Evolutionary conservation across 805 yeast genomes (phyloP).

Genomic region (Yamadazyma laniorum): DNA sequence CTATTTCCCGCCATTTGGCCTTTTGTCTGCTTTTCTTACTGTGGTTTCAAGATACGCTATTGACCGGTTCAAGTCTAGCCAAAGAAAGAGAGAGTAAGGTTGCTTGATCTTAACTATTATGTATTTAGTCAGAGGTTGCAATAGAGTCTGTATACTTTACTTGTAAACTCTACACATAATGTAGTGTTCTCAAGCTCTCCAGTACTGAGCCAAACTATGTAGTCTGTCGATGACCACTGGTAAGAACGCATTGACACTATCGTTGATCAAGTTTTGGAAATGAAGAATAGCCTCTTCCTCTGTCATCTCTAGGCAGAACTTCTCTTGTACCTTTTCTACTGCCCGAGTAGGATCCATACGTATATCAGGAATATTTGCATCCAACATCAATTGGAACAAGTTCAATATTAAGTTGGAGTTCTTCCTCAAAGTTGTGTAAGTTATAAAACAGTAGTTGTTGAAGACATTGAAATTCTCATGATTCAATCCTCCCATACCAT

Average conservation of each 20-base stretch:
- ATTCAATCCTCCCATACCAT: slow-evolving; percentile 94
- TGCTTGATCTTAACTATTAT: not conserved
- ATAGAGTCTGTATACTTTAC: too few species aligned
- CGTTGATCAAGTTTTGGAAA: slow-evolving; percentile 91
- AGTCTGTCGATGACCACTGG: slow-evolving; percentile 95
- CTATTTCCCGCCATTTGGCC: slow-evolving; percentile 27
- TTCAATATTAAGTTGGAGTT: slow-evolving; percentile 88
- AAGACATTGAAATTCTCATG: slow-evolving; percentile 84
- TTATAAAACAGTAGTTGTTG: slow-evolving; percentile 90
- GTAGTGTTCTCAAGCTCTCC: slow-evolving; percentile 66
- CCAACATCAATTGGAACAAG: slow-evolving; percentile 89
- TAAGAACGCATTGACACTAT: slow-evolving; percentile 86
- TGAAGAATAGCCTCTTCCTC: slow-evolving; percentile 96
- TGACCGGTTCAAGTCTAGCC: slow-evolving; percentile 18
- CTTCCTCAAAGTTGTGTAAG: slow-evolving; percentile 85
- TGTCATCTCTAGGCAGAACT: slow-evolving; percentile 87
- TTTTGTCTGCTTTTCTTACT: slow-evolving; percentile 23
- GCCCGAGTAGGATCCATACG: slow-evolving; percentile 82
- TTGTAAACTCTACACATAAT: too few species aligned
- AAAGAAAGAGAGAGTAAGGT: not conserved
- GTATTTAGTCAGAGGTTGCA: too few species aligned
- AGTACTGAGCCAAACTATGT: slow-evolving; percentile 95
- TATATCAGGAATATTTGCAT: slow-evolving; percentile 89
- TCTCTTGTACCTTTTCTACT: slow-evolving; percentile 87
- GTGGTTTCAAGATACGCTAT: slow-evolving; percentile 17